Base-by-base conservation (phyloP, 2,329 filamentous ascomycete species). In the Keithomyces neogunnii region DNA sequence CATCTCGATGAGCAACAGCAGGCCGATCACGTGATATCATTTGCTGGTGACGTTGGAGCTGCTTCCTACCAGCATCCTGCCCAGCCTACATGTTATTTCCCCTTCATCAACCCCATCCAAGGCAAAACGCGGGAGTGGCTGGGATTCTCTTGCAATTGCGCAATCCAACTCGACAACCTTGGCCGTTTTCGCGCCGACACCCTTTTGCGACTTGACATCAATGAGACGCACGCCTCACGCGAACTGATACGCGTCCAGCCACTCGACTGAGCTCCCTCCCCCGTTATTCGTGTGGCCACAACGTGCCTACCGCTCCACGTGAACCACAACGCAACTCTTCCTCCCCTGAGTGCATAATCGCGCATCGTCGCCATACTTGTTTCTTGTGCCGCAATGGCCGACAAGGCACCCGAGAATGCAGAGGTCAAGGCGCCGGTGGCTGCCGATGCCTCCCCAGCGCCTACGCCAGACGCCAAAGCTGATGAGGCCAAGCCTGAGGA, bases 331-430 rank as follows among this genome's bases (percentile, higher is more conserved):
- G 40, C 45, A 50, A 36, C 10, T n/a, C 43, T 53, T 47, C 46
- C 48, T 50, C 48, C 47, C 6, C n/a, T 26, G 33, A 26, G 13
- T n/a, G 40, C 30, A 36, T 38, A 46, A 10, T 32, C 52, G 61
- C 58, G 57, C 56, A 60, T 59, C 51, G 49, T 52, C 53, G 53
- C 51, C 51, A 50, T 50, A 19, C 50, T 33, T 4, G 28, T 30
- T 42, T 10, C 45, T 32, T 45, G 46, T 53, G 51, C 59, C 32
- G 62, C 60, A 59, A 73, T 73, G 70, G 66, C 69, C 50, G 69
- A 73, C 52, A 65, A 65, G 57, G 49, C 62, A 47, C 57, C 58
- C 54, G 66, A 70, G 59, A 69, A 69, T 62, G 56, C 63, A 51
- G 66, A 68, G 50, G 63, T 58, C 51, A 58, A 65, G 47, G 57